Base-by-base conservation (phyloP, 2,329 filamentous ascomycete genomes). In the Fusarium annulatum region DNA sequence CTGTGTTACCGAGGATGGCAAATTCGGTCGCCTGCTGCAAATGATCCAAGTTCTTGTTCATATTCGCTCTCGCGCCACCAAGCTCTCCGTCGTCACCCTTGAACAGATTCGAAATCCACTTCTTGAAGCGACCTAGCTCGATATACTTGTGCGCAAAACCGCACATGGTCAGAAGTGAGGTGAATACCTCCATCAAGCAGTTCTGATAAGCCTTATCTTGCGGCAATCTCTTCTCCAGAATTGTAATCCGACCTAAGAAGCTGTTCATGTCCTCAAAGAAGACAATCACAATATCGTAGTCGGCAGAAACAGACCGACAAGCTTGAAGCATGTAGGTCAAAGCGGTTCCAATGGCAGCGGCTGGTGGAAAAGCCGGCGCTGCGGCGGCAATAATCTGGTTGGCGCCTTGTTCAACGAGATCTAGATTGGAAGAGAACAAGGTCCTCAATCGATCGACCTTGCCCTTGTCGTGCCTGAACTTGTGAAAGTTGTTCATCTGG, bases 191-290 rank as follows among this genome's bases (percentile, higher is more conserved):
- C 76, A 82, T 81, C 7, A 84, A 60, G 38, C 79, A 81, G 34
- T 78, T 80, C 53, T 80, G 76, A 43, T 82, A 82, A 2, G 78
- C 77, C 23, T 72, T 77, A 36, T 74, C 49, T 14, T 76, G 69
- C 1, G 81, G 80, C 3, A 82, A 69, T n/a, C 80, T 73, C 1
- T 71, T 75, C 64, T 84, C 79, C 1, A 84, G 45, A 12, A 83
- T 79, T 0, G 79, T 76, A 2, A 83, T 77, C 3, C 82, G 77
- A 33, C 78, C 71, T 8, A 84, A 72, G 30, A 84, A 83, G 10
- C 80, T 80, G 53, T 80, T 80, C 75, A 83, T 82, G 15, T 81
- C 78, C 4, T 81, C 78, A 56, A 84, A 84, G 58, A 84, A 85
- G 8, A 77, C 77, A n/a, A 80, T 75, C 1, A 84, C 76, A 5